Percentiles rank a stretch among this genome's conserved stretches.
These are phyloP conservation scores for Glycine soja DNA, from an alignment of 306 rosid genomes.

Conservation along the genomic window DNA sequence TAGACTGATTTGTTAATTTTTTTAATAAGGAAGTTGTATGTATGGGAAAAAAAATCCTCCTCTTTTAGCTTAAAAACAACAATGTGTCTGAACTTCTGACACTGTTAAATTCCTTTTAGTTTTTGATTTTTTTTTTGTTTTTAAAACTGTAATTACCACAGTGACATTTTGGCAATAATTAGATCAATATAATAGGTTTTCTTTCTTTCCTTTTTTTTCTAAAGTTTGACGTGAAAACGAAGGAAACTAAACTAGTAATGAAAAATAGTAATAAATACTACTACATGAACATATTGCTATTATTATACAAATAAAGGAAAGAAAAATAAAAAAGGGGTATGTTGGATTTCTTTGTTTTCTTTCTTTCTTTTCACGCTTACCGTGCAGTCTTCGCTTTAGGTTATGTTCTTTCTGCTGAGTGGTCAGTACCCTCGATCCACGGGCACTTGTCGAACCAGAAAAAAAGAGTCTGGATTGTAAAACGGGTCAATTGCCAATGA, in stretches of 20 bases:
- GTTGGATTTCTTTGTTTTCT: constrained; percentile 36
- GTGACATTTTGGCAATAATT: constrained; percentile 38
- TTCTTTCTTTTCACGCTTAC: constrained; percentile 15
- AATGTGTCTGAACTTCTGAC: constrained; percentile 56
- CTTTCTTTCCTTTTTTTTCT: neutral
- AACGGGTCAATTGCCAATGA: neutral
- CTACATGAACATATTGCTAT: neutral
- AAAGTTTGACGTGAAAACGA: neutral
- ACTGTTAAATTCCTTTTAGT: constrained; percentile 46
- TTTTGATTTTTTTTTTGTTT: neutral
- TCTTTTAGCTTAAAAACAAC: constrained; percentile 53
- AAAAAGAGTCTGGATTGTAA: constrained; percentile 4
- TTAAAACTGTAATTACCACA: neutral
- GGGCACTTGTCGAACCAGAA: constrained; percentile 43
- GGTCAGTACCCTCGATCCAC: constrained; percentile 43
- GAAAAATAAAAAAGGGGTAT: no score
- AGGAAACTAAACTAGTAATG: neutral
- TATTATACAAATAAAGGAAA: no score
- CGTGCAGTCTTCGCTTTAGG: constrained; percentile 26
- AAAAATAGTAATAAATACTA: neutral
- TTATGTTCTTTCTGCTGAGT: constrained; percentile 12
- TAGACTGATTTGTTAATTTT: no score
- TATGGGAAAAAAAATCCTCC: no score
- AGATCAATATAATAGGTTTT: neutral
- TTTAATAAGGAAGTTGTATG: no score